These are phyloP conservation scores for Leishmania guyanensis DNA, from an alignment of 208 protist genomes.

Conservation along the genomic window DNA sequence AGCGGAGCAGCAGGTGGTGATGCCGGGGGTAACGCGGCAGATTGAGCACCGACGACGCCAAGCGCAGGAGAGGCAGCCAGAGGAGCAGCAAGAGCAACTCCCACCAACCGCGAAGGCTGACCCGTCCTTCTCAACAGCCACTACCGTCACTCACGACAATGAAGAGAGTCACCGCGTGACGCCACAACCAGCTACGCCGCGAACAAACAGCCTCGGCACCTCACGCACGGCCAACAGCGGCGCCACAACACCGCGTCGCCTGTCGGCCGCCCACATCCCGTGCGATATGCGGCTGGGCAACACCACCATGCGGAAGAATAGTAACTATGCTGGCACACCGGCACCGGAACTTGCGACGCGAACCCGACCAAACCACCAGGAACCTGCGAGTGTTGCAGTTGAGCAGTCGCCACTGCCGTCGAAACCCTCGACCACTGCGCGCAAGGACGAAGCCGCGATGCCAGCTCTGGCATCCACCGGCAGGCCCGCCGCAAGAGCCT, in stretches of 20 bases:
- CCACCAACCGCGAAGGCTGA: background rate
- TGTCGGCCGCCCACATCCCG: background rate
- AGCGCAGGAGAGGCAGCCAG: conserved; percentile 1
- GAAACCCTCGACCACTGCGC: background rate
- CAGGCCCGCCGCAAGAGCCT: too few relatives aligned
- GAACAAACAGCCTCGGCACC: background rate
- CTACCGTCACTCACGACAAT: conserved; percentile 20
- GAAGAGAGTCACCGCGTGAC: conserved; percentile 25
- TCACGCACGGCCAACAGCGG: background rate
- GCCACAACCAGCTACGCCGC: conserved; percentile 7
- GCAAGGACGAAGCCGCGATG: background rate
- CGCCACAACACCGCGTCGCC: conserved; percentile 23
- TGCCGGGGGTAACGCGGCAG: conserved; percentile 74
- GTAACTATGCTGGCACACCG: background rate
- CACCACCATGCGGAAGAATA: background rate
- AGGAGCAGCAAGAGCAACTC: conserved; percentile 4
- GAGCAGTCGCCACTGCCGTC: background rate
- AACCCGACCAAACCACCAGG: background rate
- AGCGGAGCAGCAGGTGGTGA: conserved; percentile 80
- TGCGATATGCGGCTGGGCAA: background rate
- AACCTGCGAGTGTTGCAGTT: background rate
- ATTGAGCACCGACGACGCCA: conserved; percentile 34
- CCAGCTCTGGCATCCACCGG: background rate
- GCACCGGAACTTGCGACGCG: background rate
- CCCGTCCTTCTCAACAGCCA: background rate